Base-by-base conservation (phyloP, 208 protist species). In the Trypanosoma avium region DNA sequence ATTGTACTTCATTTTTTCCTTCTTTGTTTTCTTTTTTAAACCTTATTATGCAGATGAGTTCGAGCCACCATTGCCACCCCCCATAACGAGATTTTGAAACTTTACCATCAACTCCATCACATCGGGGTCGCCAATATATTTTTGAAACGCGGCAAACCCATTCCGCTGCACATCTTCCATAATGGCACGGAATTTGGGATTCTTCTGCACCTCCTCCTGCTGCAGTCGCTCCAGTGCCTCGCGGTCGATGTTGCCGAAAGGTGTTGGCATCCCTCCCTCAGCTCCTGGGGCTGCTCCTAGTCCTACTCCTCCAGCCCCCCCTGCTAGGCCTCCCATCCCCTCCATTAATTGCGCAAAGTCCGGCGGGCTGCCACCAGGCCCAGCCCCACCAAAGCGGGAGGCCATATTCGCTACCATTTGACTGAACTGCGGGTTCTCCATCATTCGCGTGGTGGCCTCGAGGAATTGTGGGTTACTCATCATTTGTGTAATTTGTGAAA, bases 391-490 rank as follows among this genome's bases (percentile, higher is more conserved):
- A 52, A 97, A 79, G 33, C 80, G 76, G 35, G 77, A 58, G 4
- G 89, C 85, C 82, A 97, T 93, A 66, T 92, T 92, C 32, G 74
- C 60, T 26, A 95, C 80, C 47, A 96, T 59, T 56, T 79, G 79
- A 61, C 76, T 92, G 77, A 97, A 95, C 77, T 93, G 70, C 30
- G 92, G 92, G 58, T 96, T 95, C 65, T 90, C 75, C 92, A 97
- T 94, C 81, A 96, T 89, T 36, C 77, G 76, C 67, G 89, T 78
- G 40, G 88, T 81, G 38, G 84, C 88, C 67, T 94, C 78, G 79
- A 95, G 82, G 74, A 97, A 93, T 73, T 94, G 78, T n/a, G 92
- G 92, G 72, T 96, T 97, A 73, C 78, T 83, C 86, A 94, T 90
- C 82, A 96, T 89, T 59, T 71, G 75, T 13, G 80, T 54, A 33